Conservation (phyloP, 352 stramenopile genomes). For the Phytophthora agathidicida region DNA sequence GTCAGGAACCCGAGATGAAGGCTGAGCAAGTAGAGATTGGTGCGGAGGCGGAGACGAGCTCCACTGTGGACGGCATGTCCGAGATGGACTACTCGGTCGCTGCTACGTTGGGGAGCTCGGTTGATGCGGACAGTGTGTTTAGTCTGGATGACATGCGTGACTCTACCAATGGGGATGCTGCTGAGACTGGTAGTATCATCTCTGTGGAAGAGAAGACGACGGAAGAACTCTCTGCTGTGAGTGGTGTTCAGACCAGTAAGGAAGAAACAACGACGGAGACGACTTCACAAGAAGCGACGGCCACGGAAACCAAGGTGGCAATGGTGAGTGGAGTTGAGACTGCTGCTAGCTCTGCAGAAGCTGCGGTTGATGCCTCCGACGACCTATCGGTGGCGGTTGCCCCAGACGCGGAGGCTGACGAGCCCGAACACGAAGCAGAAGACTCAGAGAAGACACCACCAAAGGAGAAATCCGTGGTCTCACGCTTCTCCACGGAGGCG, state of each 20-base stretch:
- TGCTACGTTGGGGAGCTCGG: conserved; percentile 15
- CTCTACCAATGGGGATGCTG: neutral
- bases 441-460: conserved; percentile 22
- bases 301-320: neutral
- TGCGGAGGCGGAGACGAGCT: conserved; percentile 2
- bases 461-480: conserved; percentile 35
- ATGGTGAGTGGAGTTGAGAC: neutral
- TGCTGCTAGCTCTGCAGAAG: neutral
- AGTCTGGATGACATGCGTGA: conserved; percentile 22
- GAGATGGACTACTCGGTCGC: conserved; percentile 20
- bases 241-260: neutral
- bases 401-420: conserved; percentile 1
- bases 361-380: neutral
- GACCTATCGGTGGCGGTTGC: neutral
- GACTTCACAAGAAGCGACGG: neutral
- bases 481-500: conserved; percentile 22
- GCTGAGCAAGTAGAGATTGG: neutral
- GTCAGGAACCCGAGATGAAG: neutral
- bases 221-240: neutral
- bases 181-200: neutral
- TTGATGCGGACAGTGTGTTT: conserved; percentile 21
- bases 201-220: neutral
- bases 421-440: conserved; percentile 16
- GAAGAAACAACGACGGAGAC: neutral
- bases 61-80: conserved; percentile 3